Base-by-base conservation (phyloP, 1,284 basidiomycete genomes). In the Trichosporon sp. region DNA sequence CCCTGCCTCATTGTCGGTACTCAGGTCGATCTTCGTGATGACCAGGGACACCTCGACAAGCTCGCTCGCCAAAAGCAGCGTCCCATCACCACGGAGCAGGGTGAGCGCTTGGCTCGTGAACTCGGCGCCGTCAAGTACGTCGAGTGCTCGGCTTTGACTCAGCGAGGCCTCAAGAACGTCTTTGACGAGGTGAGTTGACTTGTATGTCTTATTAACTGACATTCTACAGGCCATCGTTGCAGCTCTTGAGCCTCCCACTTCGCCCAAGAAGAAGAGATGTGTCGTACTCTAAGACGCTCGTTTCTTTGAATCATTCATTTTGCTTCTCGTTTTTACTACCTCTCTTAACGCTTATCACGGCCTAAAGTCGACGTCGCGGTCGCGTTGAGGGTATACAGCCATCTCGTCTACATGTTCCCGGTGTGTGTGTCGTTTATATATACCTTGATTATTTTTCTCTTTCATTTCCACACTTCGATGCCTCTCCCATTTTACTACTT, bases 111-210 rank as follows among this genome's bases (percentile, higher is more conserved):
- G 73, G 95, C 95, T 37, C 85, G 92, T 79, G 96, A 99, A 76
- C 84, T 99, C 59, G 95, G 95, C 46, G 95, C 95, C 36, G 94
- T 99, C 81, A 99, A 98, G 82, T 99, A 97, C 81, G 95, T 98
- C 65, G 95, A 99, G 83, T 99, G 96, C 83, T 98, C 95, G 64
- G 96, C 95, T 58, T 83, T 99, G 82, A 99, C 96, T 71, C 95
- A 99, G 86, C 94, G 95, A 85, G 95, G 96, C 8, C 83, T 99
- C 81, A 99, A 99, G 90, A 98, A 98, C 80, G 95, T 99, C 66
- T 99, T 99, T 81, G 95, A 99, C 81, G 96, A 99, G 89, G 92
- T 91, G 80, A 78, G 88, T 84, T 9, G 16, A 0, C 16, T n/a
- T 4, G 2, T 25, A n/a, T n/a, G n/a, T 46, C 19, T 31, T 16